These are phyloP conservation scores for Kwoniella bestiolae DNA, from an alignment of 768 basidiomycete genomes.

Conservation along the genomic window DNA sequence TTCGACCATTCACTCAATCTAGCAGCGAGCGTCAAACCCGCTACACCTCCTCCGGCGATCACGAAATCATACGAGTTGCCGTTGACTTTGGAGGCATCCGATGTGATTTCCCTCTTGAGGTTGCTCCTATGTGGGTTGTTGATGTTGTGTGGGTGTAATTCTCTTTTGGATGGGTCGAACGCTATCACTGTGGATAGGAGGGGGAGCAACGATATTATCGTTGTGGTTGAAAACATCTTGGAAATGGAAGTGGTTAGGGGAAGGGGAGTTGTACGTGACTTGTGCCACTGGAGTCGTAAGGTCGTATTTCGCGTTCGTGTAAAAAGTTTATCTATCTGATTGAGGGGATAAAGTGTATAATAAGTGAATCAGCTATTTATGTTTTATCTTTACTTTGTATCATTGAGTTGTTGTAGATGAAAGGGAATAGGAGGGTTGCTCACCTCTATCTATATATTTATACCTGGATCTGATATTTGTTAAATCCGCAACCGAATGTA, in stretches of 20 bases:
- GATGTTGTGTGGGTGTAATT: constrained; percentile 35
- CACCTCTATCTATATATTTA: not conserved
- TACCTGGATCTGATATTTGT: not conserved
- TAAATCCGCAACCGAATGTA: not conserved
- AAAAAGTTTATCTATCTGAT: not conserved
- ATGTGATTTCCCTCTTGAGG: constrained; percentile 35
- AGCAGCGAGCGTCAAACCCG: constrained; percentile 62
- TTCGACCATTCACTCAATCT: constrained; percentile 63
- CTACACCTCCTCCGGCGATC: constrained; percentile 63
- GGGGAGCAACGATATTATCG: constrained; percentile 1
- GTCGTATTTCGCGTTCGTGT: not conserved
- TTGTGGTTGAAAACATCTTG: not conserved
- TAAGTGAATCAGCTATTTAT: too few species aligned
- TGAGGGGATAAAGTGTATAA: too few species aligned
- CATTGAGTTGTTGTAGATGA: not conserved
- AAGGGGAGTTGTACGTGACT: not conserved
- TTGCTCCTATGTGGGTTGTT: constrained; percentile 37
- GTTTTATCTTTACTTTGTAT: too few species aligned
- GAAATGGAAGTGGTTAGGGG: not conserved
- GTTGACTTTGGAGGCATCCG: constrained; percentile 27
- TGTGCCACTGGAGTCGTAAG: not conserved
- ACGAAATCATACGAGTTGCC: constrained; percentile 61
- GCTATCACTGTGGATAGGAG: not conserved
- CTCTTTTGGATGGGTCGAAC: not conserved
- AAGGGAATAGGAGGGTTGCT: not conserved